These are phyloP conservation scores for Torulaspora pretoriensis DNA, from an alignment of 1,139 yeast genomes.

Conservation along the genomic window DNA sequence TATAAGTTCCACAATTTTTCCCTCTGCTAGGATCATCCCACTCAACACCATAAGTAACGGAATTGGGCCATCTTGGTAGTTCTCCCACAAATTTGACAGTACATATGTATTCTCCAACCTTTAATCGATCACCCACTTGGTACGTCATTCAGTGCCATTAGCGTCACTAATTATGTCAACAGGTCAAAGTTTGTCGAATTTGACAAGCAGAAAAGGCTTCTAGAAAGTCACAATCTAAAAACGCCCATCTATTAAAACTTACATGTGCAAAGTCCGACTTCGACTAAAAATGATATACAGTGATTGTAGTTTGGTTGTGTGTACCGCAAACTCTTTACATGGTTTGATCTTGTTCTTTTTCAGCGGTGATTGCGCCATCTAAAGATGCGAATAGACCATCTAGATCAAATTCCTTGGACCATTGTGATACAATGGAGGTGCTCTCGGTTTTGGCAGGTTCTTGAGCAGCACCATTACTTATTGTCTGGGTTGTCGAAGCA, in stretches of 20 bases:
- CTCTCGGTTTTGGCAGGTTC: constrained; percentile 55
- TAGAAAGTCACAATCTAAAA: background rate
- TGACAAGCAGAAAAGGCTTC: background rate
- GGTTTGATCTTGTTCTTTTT: constrained; percentile 9
- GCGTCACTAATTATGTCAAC: background rate
- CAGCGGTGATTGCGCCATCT: constrained; percentile 31
- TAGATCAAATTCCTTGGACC: constrained; percentile 93
- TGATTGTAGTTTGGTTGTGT: background rate
- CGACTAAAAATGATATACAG: constrained; percentile 7
- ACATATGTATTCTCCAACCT: constrained; percentile 49
- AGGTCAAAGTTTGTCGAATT: background rate
- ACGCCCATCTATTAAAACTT: background rate
- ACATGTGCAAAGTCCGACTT: background rate
- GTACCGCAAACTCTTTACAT: background rate
- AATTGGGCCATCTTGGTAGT: constrained; percentile 58
- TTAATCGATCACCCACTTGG: constrained; percentile 44
- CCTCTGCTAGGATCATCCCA: constrained; percentile 68
- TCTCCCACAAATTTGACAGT: constrained; percentile 62
- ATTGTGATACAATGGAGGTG: constrained; percentile 76
- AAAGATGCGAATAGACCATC: constrained; percentile 61
- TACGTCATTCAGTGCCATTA: constrained; percentile 7
- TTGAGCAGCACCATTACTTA: constrained; percentile 36
- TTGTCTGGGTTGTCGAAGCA: constrained; percentile 23
- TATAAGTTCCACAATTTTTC: constrained; percentile 50
- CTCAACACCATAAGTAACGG: constrained; percentile 67